phyloP scores from a whole-genome alignment of 2,329 filamentous ascomycete genomes.

The Onygenales sp. region DNA sequence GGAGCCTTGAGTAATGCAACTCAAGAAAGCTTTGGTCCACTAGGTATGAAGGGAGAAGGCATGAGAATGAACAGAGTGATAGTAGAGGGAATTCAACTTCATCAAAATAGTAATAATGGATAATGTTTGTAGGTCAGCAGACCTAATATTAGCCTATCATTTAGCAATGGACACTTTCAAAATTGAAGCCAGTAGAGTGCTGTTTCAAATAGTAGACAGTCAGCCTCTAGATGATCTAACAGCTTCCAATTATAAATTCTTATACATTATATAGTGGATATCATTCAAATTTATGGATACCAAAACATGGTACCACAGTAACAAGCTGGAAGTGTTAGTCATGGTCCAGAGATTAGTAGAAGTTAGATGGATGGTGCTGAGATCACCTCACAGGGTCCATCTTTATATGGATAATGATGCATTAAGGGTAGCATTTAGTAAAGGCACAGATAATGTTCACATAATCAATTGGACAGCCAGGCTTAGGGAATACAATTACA shows the following conservation, averaged over 20 bases:
- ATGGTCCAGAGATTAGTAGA: not conserved
- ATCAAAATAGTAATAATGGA: not conserved
- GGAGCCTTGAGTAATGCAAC: fast-evolving
- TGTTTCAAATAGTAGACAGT: not conserved
- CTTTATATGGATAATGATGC: too few relatives aligned
- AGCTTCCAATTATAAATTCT: not conserved
- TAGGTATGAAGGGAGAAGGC: not conserved
- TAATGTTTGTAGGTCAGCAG: not conserved
- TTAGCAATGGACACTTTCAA: not conserved
- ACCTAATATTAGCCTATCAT: not conserved
- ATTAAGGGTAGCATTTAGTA: not conserved
- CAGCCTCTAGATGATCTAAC: not conserved
- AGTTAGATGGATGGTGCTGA: too few relatives aligned
- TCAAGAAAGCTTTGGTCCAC: too few relatives aligned
- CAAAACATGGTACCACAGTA: not conserved
- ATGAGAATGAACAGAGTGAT: not conserved
- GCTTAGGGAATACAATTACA: not conserved
- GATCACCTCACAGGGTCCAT: too few relatives aligned
- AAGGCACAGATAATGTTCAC: not conserved
- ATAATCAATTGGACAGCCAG: not conserved
- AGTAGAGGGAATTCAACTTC: not conserved
- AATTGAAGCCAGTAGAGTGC: not conserved
- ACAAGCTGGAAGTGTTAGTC: not conserved
- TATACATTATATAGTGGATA: not conserved
- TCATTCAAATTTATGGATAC: not conserved